Base-by-base conservation (phyloP, 352 stramenopile species). In the Pythium oligandrum region DNA sequence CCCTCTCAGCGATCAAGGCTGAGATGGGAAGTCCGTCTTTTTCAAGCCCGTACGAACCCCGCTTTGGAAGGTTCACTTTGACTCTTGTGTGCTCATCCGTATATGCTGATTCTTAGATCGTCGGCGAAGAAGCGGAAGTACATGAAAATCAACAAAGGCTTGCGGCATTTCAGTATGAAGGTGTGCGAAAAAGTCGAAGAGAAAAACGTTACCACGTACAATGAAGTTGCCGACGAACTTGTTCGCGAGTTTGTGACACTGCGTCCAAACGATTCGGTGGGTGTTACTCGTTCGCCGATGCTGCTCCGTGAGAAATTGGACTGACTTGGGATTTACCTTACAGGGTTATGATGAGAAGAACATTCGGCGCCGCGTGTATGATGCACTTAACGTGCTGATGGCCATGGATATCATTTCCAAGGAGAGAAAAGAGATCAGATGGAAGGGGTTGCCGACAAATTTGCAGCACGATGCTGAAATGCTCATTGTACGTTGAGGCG, bases 361-460 rank as follows among this genome's bases (percentile, higher is more conserved):
- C 61, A 98, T 99, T 50, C 89, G 96, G 38, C 83, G 96, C 17
- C 86, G 96, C 48, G 95, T 98, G 5, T 99, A 98, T 56, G 96
- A 99, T 59, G 95, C 95, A 34, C 70, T 99, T 10, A 98, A 99
- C 64, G 96, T 99, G 11, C 70, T 99, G 31, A 98, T 98, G 91
- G 96, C 96, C 9, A 98, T 98, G 91, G 95, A 98, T 46, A 98
- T 99, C 50, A 98, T 99, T 51, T 92, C 82, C 33, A 98, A 98
- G 69, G 93, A 98, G 54, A 95, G 96, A 30, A 97, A 97, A 59
- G 83, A 96, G 52, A 97, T 93, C 59, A 72, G 73, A 39, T 96
- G 80, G 83, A 93, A 82, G 63, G 86, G 78, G 4, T 69, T 94
- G 37, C 81, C 79, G 12, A 84, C 76, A 38, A 92, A 86, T 67